phyloP scores from a whole-genome alignment of 108 stramenopile genomes.

The Cyclotella sp. region DNA sequence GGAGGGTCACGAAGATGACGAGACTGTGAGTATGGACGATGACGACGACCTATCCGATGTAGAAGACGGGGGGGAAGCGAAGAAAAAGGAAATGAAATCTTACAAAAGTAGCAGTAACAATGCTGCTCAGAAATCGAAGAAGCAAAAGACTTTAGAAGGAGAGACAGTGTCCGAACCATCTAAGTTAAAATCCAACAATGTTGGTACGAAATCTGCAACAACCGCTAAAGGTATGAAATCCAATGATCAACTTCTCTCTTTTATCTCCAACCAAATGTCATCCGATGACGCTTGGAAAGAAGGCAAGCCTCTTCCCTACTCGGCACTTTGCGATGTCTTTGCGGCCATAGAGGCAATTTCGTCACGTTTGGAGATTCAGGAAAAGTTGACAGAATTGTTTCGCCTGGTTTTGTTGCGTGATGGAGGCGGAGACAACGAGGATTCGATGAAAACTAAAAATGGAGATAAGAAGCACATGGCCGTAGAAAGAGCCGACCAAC shows the following conservation, averaged over 20 bases:
- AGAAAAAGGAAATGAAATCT: no score
- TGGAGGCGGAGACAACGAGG: conserved; percentile 29
- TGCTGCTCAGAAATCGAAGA: not conserved
- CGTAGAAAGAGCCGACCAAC: not conserved
- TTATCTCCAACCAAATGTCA: conserved; percentile 6
- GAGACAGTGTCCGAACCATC: not conserved
- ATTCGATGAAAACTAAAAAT: not conserved
- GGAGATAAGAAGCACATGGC: conserved; percentile 1
- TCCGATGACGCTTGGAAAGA: conserved; percentile 36
- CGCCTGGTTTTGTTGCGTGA: conserved; percentile 56
- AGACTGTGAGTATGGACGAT: no score
- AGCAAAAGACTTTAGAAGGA: conserved; percentile 35
- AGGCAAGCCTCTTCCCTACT: conserved; percentile 53
- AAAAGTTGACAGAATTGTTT: conserved; percentile 73
- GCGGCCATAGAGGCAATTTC: conserved; percentile 79
- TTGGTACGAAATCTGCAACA: conserved; percentile 35
- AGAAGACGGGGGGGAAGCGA: no score
- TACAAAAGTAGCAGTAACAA: no score
- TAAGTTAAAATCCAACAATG: not conserved
- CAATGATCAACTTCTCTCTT: conserved; percentile 26
- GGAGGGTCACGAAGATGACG: no score
- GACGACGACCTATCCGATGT: no score
- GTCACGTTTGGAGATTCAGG: conserved; percentile 91
- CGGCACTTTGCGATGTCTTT: conserved; percentile 73
- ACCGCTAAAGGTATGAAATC: conserved; percentile 55